These are phyloP conservation scores for Cladosporium halotolerans DNA, from an alignment of 2,329 filamentous ascomycete genomes.

Conservation along the genomic window DNA sequence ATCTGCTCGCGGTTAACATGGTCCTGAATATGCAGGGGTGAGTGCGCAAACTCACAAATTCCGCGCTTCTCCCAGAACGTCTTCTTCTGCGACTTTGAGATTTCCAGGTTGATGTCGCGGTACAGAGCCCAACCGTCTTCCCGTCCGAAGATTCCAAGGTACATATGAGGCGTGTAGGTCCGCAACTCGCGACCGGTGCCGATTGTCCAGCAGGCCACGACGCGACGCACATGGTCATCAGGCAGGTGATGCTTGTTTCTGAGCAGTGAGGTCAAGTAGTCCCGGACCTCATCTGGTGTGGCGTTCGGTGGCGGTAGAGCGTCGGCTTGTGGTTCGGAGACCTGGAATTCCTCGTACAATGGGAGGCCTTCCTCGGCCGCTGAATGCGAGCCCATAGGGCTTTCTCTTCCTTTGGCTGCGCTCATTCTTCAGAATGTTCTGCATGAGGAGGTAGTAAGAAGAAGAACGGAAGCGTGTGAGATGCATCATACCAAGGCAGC, in stretches of 20 bases:
- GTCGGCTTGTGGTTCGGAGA: not conserved
- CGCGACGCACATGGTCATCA: slow-evolving; percentile 9
- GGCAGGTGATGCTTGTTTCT: not conserved
- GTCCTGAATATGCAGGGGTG: not conserved
- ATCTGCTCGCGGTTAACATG: not conserved
- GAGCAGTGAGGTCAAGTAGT: slow-evolving; percentile 10
- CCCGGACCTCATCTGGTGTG: slow-evolving; percentile 15
- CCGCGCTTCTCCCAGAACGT: not conserved
- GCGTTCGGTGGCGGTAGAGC: slow-evolving; percentile 2
- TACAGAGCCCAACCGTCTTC: slow-evolving; percentile 16
- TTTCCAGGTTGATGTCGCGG: slow-evolving; percentile 10
- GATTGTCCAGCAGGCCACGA: slow-evolving; percentile 15
- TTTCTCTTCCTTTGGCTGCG: not conserved
- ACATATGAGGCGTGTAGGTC: slow-evolving; percentile 12
- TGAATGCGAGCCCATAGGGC: not conserved
- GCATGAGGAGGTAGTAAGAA: too few relatives aligned
- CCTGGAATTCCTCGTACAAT: not conserved
- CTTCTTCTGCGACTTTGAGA: not conserved
- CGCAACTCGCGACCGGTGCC: slow-evolving; percentile 16
- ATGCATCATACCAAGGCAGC: too few relatives aligned
- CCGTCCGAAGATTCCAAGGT: slow-evolving; percentile 13
- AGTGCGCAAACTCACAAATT: not conserved
- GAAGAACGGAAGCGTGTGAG: too few relatives aligned
- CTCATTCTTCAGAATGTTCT: not conserved
- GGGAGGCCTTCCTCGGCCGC: not conserved